Percentiles rank a stretch among this genome's conserved stretches.
Evolutionary conservation across 371 early-diverging fungal genomes (phyloP).

Genomic region (Mortierella sp.): DNA sequence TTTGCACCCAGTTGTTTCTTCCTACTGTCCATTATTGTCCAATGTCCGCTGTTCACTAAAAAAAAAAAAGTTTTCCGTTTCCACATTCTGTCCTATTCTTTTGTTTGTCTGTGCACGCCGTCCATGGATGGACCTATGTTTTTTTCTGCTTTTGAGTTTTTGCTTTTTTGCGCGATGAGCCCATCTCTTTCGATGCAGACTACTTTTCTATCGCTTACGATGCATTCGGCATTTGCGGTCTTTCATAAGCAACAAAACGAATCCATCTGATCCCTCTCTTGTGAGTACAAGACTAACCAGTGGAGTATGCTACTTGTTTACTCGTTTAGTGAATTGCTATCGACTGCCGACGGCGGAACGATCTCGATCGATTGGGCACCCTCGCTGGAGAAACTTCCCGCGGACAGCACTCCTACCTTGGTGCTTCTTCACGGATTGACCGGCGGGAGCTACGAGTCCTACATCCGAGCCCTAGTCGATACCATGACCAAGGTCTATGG

Average conservation of each 20-base stretch:
- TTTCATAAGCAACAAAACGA: constrained; percentile 1
- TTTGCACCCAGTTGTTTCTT: not conserved
- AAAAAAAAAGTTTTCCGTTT: not conserved
- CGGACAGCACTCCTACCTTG: constrained; percentile 72
- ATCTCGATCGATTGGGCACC: constrained; percentile 92
- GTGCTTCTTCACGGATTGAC: constrained; percentile 93
- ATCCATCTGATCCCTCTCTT: not conserved
- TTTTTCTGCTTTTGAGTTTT: not conserved
- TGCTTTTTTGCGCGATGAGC: not conserved
- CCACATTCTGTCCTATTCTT: not conserved
- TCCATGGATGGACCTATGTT: not conserved
- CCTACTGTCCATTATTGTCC: not conserved
- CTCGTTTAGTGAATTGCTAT: constrained; percentile 45
- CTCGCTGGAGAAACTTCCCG: constrained; percentile 61
- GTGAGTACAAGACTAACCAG: not conserved
- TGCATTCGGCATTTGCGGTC: not conserved
- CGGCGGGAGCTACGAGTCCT: constrained; percentile 90
- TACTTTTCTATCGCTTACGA: not conserved
- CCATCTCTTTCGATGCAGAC: not conserved
- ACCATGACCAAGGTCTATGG: constrained; percentile 67
- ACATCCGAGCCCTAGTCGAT: constrained; percentile 82
- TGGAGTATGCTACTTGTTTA: not conserved
- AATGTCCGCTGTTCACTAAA: not conserved
- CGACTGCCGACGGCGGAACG: constrained; percentile 84
- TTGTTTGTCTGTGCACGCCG: constrained; percentile 13